Evolutionary conservation across 495 filamentous ascomycete genomes (phyloP).

Genomic region (Pyronema omphalodes): DNA sequence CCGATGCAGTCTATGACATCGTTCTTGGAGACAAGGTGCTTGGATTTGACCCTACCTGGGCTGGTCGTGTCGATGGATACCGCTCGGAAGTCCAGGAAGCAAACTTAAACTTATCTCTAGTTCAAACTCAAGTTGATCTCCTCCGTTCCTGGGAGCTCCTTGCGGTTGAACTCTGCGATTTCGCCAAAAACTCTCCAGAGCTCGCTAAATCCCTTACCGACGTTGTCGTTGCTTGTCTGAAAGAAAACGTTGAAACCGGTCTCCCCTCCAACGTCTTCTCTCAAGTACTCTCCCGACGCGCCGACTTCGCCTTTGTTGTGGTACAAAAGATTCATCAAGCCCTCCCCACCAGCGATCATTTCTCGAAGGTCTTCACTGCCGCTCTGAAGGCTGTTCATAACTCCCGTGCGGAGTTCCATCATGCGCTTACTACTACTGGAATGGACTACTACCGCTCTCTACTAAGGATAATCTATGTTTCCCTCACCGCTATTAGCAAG

Average conservation of each 20-base stretch:
- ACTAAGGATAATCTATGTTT: slow-evolving; percentile 67
- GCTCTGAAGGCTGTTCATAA: slow-evolving; percentile 20
- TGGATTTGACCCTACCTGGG: slow-evolving; percentile 60
- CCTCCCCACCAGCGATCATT: slow-evolving; percentile 4
- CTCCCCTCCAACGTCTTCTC: slow-evolving; percentile 19
- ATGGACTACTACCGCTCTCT: slow-evolving; percentile 63
- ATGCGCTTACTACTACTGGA: slow-evolving; percentile 31
- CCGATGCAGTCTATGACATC: slow-evolving; percentile 65
- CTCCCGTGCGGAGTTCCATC: slow-evolving; percentile 12
- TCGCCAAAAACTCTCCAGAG: slow-evolving; percentile 33
- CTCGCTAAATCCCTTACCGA: slow-evolving; percentile 25
- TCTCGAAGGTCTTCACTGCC: slow-evolving; percentile 13
- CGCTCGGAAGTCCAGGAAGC: slow-evolving; percentile 60
- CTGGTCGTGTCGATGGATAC: slow-evolving; percentile 49
- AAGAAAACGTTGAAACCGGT: slow-evolving; percentile 19
- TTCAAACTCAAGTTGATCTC: slow-evolving; percentile 73
- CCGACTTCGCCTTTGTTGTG: slow-evolving; percentile 24
- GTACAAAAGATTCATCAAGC: slow-evolving; percentile 18
- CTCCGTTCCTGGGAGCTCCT: slow-evolving; percentile 81
- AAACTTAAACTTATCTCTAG: slow-evolving; percentile 75
- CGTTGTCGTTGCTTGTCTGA: slow-evolving; percentile 19
- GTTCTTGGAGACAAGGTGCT: slow-evolving; percentile 55
- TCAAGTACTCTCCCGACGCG: slow-evolving; percentile 19
- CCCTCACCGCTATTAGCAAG: slow-evolving; percentile 28
- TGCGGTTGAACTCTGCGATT: slow-evolving; percentile 60